Conservation (phyloP, 139 green algal species). For the Mychonastes homosphaera region DNA sequence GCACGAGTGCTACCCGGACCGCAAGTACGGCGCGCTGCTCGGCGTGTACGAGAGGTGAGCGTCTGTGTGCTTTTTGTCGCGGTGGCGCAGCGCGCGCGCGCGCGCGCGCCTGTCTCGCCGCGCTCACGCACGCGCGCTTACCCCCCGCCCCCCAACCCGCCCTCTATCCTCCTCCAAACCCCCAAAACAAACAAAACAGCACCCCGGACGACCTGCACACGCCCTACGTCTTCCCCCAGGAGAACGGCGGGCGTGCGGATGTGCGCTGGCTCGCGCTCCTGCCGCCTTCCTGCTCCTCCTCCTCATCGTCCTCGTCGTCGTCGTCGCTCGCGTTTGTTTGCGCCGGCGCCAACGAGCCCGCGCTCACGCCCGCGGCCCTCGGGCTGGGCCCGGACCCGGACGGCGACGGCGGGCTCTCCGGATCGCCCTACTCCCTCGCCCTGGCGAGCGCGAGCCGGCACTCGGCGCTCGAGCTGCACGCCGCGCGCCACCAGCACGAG, state of each 20-base stretch:
- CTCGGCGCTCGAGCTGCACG: too few species aligned
- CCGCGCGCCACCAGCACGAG: too few species aligned
- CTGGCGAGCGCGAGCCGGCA: not conserved
- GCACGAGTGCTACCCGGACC: constrained; percentile 87
- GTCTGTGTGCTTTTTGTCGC: not conserved
- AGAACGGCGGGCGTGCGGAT: constrained; percentile 58
- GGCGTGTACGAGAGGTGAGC: not conserved
- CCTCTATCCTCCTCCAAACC: too few species aligned
- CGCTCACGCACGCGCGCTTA: not conserved
- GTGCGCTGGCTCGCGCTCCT: constrained; percentile 52
- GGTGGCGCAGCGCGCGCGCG: not conserved
- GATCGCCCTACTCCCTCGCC: too few species aligned
- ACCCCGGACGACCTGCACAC: constrained; percentile 51
- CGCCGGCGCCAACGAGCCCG: not conserved
- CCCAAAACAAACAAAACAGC: too few species aligned
- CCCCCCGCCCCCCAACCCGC: too few species aligned
- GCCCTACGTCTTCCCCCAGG: constrained; percentile 81
- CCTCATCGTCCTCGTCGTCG: not conserved
- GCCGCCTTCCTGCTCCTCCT: too few species aligned
- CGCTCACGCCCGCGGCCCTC: too few species aligned
- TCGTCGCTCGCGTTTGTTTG: not conserved
- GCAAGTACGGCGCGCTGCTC: constrained; percentile 34
- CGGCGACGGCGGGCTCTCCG: too few species aligned
- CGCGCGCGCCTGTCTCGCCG: not conserved
- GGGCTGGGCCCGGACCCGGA: too few species aligned